Percentiles rank a stretch among this genome's conserved stretches.
These are phyloP conservation scores for Colletotrichum melonis DNA, from an alignment of 2,329 filamentous ascomycete species.

Conservation along the genomic window DNA sequence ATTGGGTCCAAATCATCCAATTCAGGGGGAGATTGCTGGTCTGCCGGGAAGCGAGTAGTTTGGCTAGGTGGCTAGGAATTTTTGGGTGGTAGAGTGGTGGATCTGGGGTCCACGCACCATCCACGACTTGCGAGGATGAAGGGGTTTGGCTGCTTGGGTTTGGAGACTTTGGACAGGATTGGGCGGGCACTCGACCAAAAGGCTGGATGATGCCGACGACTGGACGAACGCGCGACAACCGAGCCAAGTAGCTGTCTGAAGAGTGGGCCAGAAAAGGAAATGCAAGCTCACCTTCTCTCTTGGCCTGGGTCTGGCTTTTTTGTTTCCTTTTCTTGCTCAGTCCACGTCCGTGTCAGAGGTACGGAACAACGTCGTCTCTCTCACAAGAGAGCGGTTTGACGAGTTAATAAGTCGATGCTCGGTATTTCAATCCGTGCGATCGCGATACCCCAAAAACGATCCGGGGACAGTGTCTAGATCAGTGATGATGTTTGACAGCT, in stretches of 20 bases:
- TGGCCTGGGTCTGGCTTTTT: background rate
- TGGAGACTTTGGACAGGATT: conserved; percentile 4
- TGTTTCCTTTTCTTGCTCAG: conserved; percentile 9
- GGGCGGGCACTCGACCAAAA: conserved; percentile 8
- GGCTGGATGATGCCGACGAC: conserved; percentile 20
- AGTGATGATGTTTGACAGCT: conserved; percentile 2
- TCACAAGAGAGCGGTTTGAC: background rate
- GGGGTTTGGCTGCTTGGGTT: conserved; percentile 31
- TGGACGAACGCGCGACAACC: conserved; percentile 17
- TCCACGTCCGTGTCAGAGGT: background rate
- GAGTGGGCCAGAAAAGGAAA: conserved; percentile 31
- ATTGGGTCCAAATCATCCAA: conserved; percentile 34
- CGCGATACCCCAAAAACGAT: background rate
- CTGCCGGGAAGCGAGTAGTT: conserved; percentile 26
- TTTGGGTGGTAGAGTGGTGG: conserved; percentile 28
- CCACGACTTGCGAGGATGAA: conserved; percentile 13
- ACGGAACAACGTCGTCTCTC: background rate
- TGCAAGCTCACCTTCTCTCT: conserved; percentile 23
- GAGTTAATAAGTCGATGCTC: background rate
- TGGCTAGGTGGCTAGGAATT: conserved; percentile 34
- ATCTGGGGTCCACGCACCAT: conserved; percentile 30
- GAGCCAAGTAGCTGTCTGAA: conserved; percentile 7
- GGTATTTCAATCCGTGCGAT: conserved; percentile 1
- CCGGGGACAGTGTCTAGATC: background rate
- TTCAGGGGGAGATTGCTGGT: conserved; percentile 36